These are phyloP conservation scores for Erythrophleum ivorense DNA, from an alignment of 331 rosid species.

Conservation along the genomic window DNA sequence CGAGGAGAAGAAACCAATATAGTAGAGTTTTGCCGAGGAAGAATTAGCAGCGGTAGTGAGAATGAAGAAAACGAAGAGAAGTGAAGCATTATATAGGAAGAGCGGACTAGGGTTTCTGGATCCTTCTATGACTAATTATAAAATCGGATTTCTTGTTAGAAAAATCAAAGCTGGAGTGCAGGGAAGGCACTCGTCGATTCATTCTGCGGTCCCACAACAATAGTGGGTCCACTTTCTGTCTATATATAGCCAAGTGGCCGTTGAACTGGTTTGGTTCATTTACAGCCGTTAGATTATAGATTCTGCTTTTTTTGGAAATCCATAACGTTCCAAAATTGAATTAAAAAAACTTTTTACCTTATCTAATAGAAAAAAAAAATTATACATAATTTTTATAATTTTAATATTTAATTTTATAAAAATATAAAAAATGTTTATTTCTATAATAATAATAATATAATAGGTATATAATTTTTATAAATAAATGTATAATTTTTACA, in stretches of 20 bases:
- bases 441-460: no score
- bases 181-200: no score
- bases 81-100: conserved; percentile 19
- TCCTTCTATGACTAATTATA: conserved; percentile 40
- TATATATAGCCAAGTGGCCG: neutral
- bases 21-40: conserved; percentile 12
- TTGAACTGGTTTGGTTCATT: neutral
- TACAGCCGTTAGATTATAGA: neutral
- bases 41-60: neutral
- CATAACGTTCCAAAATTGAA: no score
- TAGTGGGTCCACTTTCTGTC: neutral
- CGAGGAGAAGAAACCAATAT: neutral
- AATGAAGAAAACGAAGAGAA: neutral
- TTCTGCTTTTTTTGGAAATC: no score
- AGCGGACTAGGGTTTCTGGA: conserved; percentile 64
- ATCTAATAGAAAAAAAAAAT: no score
- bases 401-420: no score
- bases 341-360: no score
- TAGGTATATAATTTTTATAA: no score
- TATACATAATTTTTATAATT: no score
- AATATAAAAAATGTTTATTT: no score
- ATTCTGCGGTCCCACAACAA: neutral
- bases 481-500: no score
- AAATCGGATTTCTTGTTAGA: neutral
- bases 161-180: neutral